Evolutionary conservation across 1,284 basidiomycete genomes (phyloP).

Genomic region (Taiwanofungus camphoratus): DNA sequence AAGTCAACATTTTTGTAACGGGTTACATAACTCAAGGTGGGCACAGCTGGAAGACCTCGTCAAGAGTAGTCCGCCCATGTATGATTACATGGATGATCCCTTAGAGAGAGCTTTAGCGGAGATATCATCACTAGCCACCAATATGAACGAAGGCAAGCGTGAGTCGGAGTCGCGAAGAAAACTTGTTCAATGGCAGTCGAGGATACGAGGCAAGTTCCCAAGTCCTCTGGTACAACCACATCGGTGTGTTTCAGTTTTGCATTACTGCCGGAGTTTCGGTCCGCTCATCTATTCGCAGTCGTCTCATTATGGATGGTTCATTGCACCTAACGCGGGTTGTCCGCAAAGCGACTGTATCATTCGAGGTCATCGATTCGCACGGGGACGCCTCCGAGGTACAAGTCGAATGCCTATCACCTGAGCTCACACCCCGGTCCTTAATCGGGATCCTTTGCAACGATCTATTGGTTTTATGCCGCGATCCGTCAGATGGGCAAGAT

Average conservation of each 20-base stretch:
- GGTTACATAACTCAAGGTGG: conserved; percentile 10
- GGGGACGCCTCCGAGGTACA: conserved; percentile 78
- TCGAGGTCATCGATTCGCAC: conserved; percentile 74
- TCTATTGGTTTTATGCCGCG: conserved; percentile 83
- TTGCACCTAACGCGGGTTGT: conserved; percentile 84
- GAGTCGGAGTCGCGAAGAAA: conserved; percentile 87
- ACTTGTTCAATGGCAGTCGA: conserved; percentile 87
- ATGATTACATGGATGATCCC: conserved; percentile 73
- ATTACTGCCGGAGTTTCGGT: not conserved
- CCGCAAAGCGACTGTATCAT: conserved; percentile 80
- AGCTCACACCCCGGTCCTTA: conserved; percentile 69
- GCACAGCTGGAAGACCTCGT: conserved; percentile 77
- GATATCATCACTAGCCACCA: conserved; percentile 82
- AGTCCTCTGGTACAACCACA: conserved; percentile 98
- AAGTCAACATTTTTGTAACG: not conserved
- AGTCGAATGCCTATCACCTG: conserved; percentile 84
- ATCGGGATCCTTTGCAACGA: conserved; percentile 89
- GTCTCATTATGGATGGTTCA: conserved; percentile 83
- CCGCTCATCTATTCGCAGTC: conserved; percentile 37
- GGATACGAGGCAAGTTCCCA: conserved; percentile 88
- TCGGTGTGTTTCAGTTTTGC: conserved; percentile 44
- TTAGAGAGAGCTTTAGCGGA: conserved; percentile 80
- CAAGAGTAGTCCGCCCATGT: conserved; percentile 74
- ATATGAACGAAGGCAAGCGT: conserved; percentile 96
- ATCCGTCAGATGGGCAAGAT: conserved; percentile 72